phyloP scores from a whole-genome alignment of 108 stramenopile genomes.

The Cylindrotheca closterium region DNA sequence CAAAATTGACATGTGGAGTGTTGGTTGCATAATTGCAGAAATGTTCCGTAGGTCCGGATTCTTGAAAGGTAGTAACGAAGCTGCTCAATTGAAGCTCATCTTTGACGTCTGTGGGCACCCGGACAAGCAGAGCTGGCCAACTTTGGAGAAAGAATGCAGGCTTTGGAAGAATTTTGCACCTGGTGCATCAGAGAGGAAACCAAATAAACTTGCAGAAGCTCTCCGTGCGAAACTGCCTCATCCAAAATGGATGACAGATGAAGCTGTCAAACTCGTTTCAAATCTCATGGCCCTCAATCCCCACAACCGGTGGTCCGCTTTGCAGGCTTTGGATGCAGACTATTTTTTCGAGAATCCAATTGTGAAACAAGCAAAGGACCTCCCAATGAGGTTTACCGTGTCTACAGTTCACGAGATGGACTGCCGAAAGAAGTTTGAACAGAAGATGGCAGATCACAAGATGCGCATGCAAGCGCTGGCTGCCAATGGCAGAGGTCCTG shows the following conservation, averaged over 20 bases:
- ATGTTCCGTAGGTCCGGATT: slow-evolving; percentile 86
- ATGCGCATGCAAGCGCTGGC: slow-evolving; percentile 26
- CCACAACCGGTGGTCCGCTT: slow-evolving; percentile 77
- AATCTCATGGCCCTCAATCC: slow-evolving; percentile 77
- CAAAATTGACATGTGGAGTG: slow-evolving; percentile 96
- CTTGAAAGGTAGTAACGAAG: slow-evolving; percentile 71
- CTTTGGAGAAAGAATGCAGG: slow-evolving; percentile 61
- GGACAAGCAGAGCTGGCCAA: slow-evolving; percentile 68
- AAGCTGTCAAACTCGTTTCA: slow-evolving; percentile 73
- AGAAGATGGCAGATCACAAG: slow-evolving; percentile 56
- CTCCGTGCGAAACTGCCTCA: slow-evolving; percentile 60
- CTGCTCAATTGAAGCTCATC: slow-evolving; percentile 81
- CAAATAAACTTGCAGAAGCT: slow-evolving; percentile 64
- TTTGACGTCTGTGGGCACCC: slow-evolving; percentile 81
- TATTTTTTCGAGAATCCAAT: slow-evolving; percentile 87
- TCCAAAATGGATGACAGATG: slow-evolving; percentile 88
- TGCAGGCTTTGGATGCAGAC: slow-evolving; percentile 74
- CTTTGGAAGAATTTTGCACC: slow-evolving; percentile 81
- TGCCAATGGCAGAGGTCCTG: slow-evolving; percentile 12
- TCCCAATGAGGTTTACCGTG: slow-evolving; percentile 82
- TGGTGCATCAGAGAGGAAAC: slow-evolving; percentile 37
- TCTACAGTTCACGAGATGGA: slow-evolving; percentile 82
- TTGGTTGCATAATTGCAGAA: slow-evolving; percentile 97
- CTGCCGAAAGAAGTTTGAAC: slow-evolving; percentile 71
- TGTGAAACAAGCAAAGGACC: slow-evolving; percentile 69